Evolutionary conservation across 306 rosid genomes (phyloP), one percentile per base, ranked within the genome.

Genomic region (Ceratonia siliqua): DNA sequence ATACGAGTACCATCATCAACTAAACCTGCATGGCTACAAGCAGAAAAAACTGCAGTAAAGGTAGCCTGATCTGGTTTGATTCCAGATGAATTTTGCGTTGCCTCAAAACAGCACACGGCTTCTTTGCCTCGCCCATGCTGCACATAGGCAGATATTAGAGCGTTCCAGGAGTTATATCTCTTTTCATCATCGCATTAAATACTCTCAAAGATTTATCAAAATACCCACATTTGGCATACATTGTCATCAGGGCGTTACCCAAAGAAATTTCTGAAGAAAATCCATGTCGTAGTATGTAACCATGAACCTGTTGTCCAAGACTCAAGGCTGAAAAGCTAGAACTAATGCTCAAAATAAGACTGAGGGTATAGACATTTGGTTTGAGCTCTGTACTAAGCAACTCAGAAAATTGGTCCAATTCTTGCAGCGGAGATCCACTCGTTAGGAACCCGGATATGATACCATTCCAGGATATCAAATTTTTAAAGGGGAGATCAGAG

Each of bases 11-110:
- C 95, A 32, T 87, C 90, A 25, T 84, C 80, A 21, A 90, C 89
- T 68, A 92, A 83, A 66, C 96, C 92, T 4, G 91, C 79, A 66
- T 88, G 97, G 61, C 96, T 92, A 80, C 93, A 92, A 39, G 96
- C 93, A 24, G 93, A 86, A 82, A 92, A 93, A 80, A 89, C 84
- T 35, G 90, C 86, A 22, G 89, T 92, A 46, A 92, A 89, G 58
- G 97, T 89, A 55, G 89, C 90, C 2, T 73, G 80, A 62, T 92
- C 97, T 67, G 96, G 96, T 85, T 82, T 74, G 63, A 80, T 53
- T 56, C 45, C 75, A 59, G 81, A 65, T 8, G 83, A 63, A 73
- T 59, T 78, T 64, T 63, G 92, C 94, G 90, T 88, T 43, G 66
- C 85, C 82, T 89, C 79, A 27, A 92, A 92, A 72, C 83, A 79